phyloP scores from a whole-genome alignment of 208 protist species.

The Acanthamoeba castellanii region DNA sequence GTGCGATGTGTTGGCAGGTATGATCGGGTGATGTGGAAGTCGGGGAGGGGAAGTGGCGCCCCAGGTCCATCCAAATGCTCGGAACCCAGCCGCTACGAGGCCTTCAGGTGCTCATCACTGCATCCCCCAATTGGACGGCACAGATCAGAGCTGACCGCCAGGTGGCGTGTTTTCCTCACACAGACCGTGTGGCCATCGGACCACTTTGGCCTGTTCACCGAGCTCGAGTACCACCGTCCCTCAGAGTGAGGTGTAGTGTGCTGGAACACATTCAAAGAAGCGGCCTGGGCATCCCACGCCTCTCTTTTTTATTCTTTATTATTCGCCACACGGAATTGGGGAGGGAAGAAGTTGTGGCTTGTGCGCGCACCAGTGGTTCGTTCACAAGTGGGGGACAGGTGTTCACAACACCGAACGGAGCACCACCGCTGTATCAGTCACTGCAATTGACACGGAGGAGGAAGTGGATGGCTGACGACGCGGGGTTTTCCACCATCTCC shows the following conservation, averaged over 20 bases:
- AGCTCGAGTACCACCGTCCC: background rate
- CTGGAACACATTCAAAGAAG: too few relatives aligned
- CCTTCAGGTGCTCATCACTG: background rate
- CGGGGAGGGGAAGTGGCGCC: background rate
- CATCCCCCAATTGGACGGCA: background rate
- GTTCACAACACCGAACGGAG: too few relatives aligned
- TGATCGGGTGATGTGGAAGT: constrained; percentile 43
- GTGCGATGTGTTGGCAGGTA: background rate
- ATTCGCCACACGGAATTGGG: too few relatives aligned
- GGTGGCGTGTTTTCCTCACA: too few relatives aligned
- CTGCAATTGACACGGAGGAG: background rate
- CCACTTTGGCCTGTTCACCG: constrained; percentile 40
- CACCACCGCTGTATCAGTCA: too few relatives aligned
- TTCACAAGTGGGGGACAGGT: too few relatives aligned
- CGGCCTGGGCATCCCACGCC: too few relatives aligned
- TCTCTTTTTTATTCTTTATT: too few relatives aligned
- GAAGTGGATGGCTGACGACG: background rate
- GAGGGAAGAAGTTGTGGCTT: too few relatives aligned
- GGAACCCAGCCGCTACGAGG: background rate
- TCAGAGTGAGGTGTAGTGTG: too few relatives aligned
- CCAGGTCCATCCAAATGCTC: background rate
- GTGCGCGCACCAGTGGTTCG: too few relatives aligned
- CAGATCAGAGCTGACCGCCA: too few relatives aligned
- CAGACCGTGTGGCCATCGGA: constrained; percentile 41
- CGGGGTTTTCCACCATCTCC: background rate